Evolutionary conservation across 2,329 filamentous ascomycete species (phyloP), one percentile per base, ranked within the genome.

Genomic region (Penicillium sp.): DNA sequence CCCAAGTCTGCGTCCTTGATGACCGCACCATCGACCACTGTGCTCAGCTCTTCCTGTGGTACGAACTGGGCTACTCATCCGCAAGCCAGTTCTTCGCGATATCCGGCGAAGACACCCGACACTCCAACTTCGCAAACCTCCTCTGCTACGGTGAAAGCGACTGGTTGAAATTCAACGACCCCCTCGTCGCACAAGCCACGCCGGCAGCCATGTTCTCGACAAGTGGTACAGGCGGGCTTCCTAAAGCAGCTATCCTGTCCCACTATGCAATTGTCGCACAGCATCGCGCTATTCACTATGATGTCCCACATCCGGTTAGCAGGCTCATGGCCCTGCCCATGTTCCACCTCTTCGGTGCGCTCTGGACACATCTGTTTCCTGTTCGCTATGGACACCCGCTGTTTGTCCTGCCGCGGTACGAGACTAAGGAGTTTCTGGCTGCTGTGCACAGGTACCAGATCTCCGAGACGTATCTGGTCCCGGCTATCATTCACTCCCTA

Each of bases 151-250:
- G 74, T 12, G 71, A 77, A 60, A 64, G 68, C n/a, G 69, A 75
- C 67, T 82, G 75, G 77, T 55, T 69, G 29, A 65, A 63, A 14
- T 77, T 75, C 67, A 63, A 75, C 50, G 67, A 71, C 52, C 72
- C 65, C 57, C 61, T 48, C 18, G 64, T 55, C 44, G 72, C 68
- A 57, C 76, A 72, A 60, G 72, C 64, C 57, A 84, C 75, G 7
- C 72, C 67, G 16, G 81, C 70, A 19, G 78, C 65, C 61, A 74
- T 73, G 65, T 73, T 70, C 49, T 80, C 79, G 59, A 81, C 76
- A 52, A 80, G 75, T 38, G 81, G 81, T 1, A 84, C 81, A 0
- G 82, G 81, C 0, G 80, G 80, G 1, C 63, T 83, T 3, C 81
- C 81, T 5, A 85, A 84, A 61, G 80, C 79, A 0, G 79, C 80